phyloP scores from a whole-genome alignment of 1,139 yeast species.

The Lodderomyces pseudojiufengensis region DNA sequence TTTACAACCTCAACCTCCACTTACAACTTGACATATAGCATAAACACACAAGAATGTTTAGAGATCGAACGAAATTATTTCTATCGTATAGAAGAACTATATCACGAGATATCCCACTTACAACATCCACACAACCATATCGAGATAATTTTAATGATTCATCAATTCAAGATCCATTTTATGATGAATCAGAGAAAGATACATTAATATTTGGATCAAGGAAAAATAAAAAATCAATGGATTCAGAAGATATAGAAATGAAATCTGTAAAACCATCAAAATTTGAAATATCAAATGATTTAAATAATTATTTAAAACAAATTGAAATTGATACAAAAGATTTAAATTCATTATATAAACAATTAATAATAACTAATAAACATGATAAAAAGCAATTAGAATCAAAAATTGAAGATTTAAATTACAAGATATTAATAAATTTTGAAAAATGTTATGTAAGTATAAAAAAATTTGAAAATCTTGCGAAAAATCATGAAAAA shows the following conservation, averaged over 20 bases:
- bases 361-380: conserved; percentile 81
- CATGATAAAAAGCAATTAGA: conserved; percentile 78
- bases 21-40: too few species aligned
- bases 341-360: conserved; percentile 69
- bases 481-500: conserved; percentile 36
- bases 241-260: conserved; percentile 37
- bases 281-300: conserved; percentile 67
- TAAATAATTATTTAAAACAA: conserved; percentile 56
- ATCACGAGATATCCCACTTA: conserved; percentile 38
- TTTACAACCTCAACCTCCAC: too few species aligned
- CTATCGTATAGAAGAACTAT: conserved; percentile 71
- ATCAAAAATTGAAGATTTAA: conserved; percentile 67
- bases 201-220: conserved; percentile 34
- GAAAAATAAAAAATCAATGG: neutral
- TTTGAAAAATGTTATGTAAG: conserved; percentile 75
- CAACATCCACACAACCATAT: conserved; percentile 18
- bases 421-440: conserved; percentile 65
- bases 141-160: conserved; percentile 44
- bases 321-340: conserved; percentile 51
- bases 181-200: conserved; percentile 22
- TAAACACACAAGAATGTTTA: conserved; percentile 42
- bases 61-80: conserved; percentile 71
- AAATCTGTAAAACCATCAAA: conserved; percentile 70
- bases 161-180: conserved; percentile 41
- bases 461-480: conserved; percentile 63